Percentiles rank a stretch among this genome's conserved stretches.
Conservation (phyloP, 176 grass and related monocot species). For the Cocos nucifera region DNA sequence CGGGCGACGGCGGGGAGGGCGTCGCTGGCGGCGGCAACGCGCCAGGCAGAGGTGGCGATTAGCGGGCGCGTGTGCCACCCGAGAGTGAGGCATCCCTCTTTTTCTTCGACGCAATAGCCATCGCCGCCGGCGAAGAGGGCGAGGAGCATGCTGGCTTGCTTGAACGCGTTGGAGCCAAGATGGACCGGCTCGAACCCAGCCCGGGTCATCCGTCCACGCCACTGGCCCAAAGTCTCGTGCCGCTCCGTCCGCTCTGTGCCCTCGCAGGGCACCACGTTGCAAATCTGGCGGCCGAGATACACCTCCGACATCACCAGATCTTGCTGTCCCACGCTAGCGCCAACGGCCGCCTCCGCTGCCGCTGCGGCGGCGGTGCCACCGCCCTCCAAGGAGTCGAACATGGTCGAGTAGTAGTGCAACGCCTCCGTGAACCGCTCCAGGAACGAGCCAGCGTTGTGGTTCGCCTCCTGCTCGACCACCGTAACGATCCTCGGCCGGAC, state of each 20-base stretch:
- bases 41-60: slow-evolving; percentile 7
- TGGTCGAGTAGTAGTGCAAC: slow-evolving; percentile 15
- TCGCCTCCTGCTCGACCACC: slow-evolving; percentile 13
- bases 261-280: slow-evolving; percentile 9
- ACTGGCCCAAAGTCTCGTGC: slow-evolving; percentile 6
- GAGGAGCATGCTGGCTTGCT: slow-evolving; percentile 7
- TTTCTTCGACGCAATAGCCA: slow-evolving; percentile 4
- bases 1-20: not conserved
- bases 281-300: slow-evolving; percentile 8
- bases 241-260: slow-evolving; percentile 4
- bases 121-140: slow-evolving; percentile 7
- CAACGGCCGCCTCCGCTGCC: not conserved
- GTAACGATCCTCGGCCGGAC: slow-evolving; percentile 6
- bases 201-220: slow-evolving; percentile 2
- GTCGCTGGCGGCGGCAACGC: slow-evolving; percentile 14
- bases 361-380: not conserved
- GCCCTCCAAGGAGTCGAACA: slow-evolving; percentile 9
- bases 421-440: slow-evolving; percentile 11
- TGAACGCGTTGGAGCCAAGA: slow-evolving; percentile 9
- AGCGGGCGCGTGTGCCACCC: slow-evolving; percentile 13
- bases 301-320: slow-evolving; percentile 5
- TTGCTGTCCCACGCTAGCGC: not conserved
- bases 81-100: slow-evolving; percentile 8
- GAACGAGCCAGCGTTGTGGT: slow-evolving; percentile 4
- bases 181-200: slow-evolving; percentile 6